A percentile compares a stretch with the other conserved stretches of the same genome.
Conservation (phyloP, 495 filamentous ascomycete genomes). For the Letharia lupina region DNA sequence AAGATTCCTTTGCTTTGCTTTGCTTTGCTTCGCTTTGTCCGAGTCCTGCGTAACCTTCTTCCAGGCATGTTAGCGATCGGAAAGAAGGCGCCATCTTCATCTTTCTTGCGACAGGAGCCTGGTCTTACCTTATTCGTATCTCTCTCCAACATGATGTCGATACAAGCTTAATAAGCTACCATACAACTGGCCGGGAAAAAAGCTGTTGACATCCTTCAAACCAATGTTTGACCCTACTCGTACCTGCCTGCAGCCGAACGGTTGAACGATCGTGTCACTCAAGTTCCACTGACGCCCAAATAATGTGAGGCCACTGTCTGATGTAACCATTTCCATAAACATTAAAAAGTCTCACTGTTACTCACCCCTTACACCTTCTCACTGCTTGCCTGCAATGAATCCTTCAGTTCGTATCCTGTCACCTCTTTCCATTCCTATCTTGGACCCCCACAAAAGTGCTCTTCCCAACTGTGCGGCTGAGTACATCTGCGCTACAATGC, state of each 20-base stretch:
- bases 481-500: constrained; percentile 4
- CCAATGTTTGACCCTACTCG: too few relatives aligned
- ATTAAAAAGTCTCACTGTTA: too few relatives aligned
- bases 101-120: neutral
- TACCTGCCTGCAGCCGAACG: too few relatives aligned
- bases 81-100: neutral
- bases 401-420: neutral
- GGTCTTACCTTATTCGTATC: neutral
- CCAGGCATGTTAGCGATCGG: too few relatives aligned
- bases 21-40: too few relatives aligned
- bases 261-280: too few relatives aligned
- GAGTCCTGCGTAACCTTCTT: too few relatives aligned
- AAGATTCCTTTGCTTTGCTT: too few relatives aligned
- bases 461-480: neutral
- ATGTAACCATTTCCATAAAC: too few relatives aligned
- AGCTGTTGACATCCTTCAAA: neutral
- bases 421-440: neutral
- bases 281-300: too few relatives aligned
- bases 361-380: neutral
- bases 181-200: neutral
- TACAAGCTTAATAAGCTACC: neutral
- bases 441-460: neutral
- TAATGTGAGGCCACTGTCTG: neutral
- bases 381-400: neutral
- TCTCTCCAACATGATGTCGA: neutral